phyloP scores from a whole-genome alignment of 352 stramenopile species.

The Elongisporangium prolatum region DNA sequence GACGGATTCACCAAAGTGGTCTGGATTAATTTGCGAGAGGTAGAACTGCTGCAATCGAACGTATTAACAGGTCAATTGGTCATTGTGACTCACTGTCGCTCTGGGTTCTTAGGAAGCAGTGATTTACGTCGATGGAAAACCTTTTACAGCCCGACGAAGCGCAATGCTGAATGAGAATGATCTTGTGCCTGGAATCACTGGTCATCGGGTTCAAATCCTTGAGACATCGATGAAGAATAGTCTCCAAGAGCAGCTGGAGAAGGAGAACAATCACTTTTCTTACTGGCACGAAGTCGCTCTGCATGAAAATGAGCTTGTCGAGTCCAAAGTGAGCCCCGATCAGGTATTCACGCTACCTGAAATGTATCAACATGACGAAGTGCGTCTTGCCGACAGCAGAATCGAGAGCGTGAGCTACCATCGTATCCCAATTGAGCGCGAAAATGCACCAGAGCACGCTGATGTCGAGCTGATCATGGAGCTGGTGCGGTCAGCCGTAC shows the following conservation, averaged over 20 bases:
- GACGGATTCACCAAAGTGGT: slow-evolving; percentile 80
- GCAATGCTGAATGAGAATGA: slow-evolving; percentile 84
- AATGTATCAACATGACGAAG: slow-evolving; percentile 44
- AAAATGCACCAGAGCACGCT: slow-evolving; percentile 75
- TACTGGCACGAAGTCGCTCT: slow-evolving; percentile 77
- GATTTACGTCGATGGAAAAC: slow-evolving; percentile 72
- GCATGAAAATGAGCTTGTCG: slow-evolving; percentile 60
- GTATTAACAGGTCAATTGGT: not conserved
- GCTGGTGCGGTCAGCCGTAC: slow-evolving; percentile 32
- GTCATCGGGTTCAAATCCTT: slow-evolving; percentile 76
- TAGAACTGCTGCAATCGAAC: slow-evolving; percentile 11
- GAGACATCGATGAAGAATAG: slow-evolving; percentile 79
- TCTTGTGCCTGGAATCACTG: slow-evolving; percentile 73
- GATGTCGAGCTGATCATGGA: slow-evolving; percentile 70
- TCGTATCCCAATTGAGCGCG: slow-evolving; percentile 72
- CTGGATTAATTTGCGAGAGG: slow-evolving; percentile 80
- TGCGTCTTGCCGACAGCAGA: slow-evolving; percentile 20
- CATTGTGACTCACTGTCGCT: not conserved
- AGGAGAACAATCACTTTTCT: slow-evolving; percentile 47
- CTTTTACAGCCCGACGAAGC: slow-evolving; percentile 66
- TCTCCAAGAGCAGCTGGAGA: slow-evolving; percentile 59
- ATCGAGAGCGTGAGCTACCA: slow-evolving; percentile 60
- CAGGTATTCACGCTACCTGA: slow-evolving; percentile 62
- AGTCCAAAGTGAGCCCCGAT: slow-evolving; percentile 27
- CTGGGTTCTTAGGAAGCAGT: slow-evolving; percentile 51